Evolutionary conservation across 495 filamentous ascomycete species (phyloP).

Genomic region (Xanthoparmelia taractica): DNA sequence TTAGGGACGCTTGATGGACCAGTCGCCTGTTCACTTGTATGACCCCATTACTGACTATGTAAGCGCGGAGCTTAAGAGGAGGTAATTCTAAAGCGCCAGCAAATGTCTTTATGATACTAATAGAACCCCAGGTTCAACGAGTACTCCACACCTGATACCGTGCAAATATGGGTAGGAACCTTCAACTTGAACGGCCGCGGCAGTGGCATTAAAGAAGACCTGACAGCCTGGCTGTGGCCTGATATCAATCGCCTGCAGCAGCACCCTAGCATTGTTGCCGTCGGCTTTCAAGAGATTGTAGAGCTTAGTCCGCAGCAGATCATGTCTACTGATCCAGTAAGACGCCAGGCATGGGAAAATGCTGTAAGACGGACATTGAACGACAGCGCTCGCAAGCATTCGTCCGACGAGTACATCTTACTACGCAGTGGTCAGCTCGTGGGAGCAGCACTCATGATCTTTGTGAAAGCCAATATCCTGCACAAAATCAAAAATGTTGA

Average conservation of each 20-base stretch:
- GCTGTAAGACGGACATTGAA: slow-evolving; percentile 76
- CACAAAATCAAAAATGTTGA: slow-evolving; percentile 90
- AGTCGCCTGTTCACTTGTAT: slow-evolving; percentile 74
- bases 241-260: slow-evolving; percentile 42
- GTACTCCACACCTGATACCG: slow-evolving; percentile 45
- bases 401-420: slow-evolving; percentile 73
- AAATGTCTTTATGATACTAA: not conserved
- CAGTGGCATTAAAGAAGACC: slow-evolving; percentile 65
- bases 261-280: slow-evolving; percentile 70
- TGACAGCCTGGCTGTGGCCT: slow-evolving; percentile 75
- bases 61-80: slow-evolving; percentile 60
- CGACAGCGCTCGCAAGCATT: slow-evolving; percentile 48
- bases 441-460: slow-evolving; percentile 84
- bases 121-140: slow-evolving; percentile 33
- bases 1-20: slow-evolving; percentile 69
- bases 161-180: slow-evolving; percentile 72
- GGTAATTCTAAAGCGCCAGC: slow-evolving; percentile 23
- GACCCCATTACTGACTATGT: slow-evolving; percentile 93
- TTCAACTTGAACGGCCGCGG: slow-evolving; percentile 91
- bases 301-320: slow-evolving; percentile 95
- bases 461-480: slow-evolving; percentile 69
- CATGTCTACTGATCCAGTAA: slow-evolving; percentile 91
- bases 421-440: slow-evolving; percentile 91
- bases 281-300: slow-evolving; percentile 97
- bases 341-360: slow-evolving; percentile 77